Conservation (phyloP, 768 basidiomycete species). For the Amanita thiersii region DNA sequence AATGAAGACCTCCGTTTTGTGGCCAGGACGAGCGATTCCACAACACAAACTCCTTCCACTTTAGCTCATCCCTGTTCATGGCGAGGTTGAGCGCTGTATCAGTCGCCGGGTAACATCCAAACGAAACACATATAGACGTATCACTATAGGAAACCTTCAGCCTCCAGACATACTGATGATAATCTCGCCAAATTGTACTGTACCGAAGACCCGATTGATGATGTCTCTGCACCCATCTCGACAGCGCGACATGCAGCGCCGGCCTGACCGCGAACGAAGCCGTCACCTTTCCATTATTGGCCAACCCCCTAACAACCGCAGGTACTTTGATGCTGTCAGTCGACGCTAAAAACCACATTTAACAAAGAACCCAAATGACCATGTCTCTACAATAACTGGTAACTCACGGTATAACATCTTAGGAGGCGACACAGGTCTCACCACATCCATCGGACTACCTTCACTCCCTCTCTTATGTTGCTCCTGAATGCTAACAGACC, state of each 20-base stretch:
- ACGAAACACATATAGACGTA: neutral
- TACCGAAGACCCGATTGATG: too few species aligned
- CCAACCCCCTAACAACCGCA: conserved; percentile 3
- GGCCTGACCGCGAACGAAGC: neutral
- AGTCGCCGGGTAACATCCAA: conserved; percentile 7
- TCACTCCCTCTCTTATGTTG: too few species aligned
- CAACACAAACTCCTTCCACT: conserved; percentile 2
- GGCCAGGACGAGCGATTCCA: conserved; percentile 3
- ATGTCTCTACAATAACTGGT: too few species aligned
- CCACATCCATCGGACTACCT: too few species aligned
- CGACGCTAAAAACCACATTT: neutral
- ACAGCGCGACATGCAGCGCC: conserved; percentile 3
- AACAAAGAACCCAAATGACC: too few species aligned
- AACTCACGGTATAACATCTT: too few species aligned
- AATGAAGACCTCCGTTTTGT: conserved; percentile 1
- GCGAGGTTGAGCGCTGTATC: neutral
- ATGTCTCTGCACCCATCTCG: conserved; percentile 1
- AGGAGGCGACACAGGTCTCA: too few species aligned
- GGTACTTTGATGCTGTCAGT: conserved; percentile 4
- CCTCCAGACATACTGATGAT: neutral
- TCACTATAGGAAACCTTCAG: neutral
- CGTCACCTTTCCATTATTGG: conserved; percentile 1
- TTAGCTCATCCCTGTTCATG: neutral
- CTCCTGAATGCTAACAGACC: too few species aligned
- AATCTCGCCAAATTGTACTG: too few species aligned